Evolutionary conservation across 768 basidiomycete species (phyloP), one percentile per base, ranked within the genome.

Genomic region (Boletus huronensis): DNA sequence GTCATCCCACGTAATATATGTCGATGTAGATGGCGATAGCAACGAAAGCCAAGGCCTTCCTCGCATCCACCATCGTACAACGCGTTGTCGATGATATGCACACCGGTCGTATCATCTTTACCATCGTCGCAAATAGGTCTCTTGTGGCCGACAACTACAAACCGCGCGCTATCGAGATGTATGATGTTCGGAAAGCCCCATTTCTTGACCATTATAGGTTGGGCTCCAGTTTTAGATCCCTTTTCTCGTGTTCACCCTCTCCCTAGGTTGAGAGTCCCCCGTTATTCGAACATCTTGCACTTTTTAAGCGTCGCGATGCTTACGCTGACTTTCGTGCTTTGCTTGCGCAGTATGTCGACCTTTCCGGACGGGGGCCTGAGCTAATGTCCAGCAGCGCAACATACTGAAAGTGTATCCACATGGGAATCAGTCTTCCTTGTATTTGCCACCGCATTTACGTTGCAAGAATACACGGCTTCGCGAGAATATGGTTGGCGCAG

Each of bases 131-230:
- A 7, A 80, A 74, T 45, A 84, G 87, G 25, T 88, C 93, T 2
- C 80, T 98, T 48, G 77, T 98, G 8, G 85, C 88, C 17, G 96
- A 98, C 70, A 90, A 91, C 64, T 98, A 98, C 74, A 93, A 90
- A 71, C 82, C 81, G 31, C 80, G 81, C 39, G 81, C 82, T 17
- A 90, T 88, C 58, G 83, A 86, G 61, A 75, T 86, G 31, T 93
- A 93, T 67, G 79, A 91, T 62, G 75, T 77, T 35, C 78, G 80
- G 25, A 79, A 74, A 17, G 82, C 83, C 1, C 85, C 88, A 0
- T 85, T 90, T 64, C 77, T 95, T 14, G 87, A 95, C 65, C 93
- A 97, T 65, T 93, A 93, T 64, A 78, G 90, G 84, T 84, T 16
- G 31, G 67, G 47, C 25, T 10, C 13, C 26, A 28, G 3, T 32